Evolutionary conservation across 352 stramenopile genomes (phyloP).

Genomic region (Pythium oligandrum): DNA sequence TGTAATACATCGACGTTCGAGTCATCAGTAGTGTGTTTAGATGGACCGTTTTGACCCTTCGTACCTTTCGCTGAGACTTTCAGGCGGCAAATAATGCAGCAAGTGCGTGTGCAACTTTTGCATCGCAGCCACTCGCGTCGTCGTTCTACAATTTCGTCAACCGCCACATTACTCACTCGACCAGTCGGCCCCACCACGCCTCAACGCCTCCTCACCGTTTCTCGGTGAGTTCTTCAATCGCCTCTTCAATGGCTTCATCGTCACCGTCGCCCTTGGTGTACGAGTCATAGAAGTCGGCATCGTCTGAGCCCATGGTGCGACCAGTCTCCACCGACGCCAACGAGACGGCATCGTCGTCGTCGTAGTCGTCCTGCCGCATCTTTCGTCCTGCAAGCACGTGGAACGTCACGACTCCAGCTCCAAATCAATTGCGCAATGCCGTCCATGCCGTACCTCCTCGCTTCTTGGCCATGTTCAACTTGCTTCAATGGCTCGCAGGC

Average conservation of each 20-base stretch:
- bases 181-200: neutral
- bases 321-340: constrained; percentile 67
- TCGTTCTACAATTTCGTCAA: constrained; percentile 32
- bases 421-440: constrained; percentile 1
- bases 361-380: constrained; percentile 65
- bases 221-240: constrained; percentile 74
- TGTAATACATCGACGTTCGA: neutral
- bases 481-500: neutral
- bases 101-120: constrained; percentile 58
- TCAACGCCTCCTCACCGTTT: constrained; percentile 41
- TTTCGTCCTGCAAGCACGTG: constrained; percentile 25
- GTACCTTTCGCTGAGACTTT: constrained; percentile 70
- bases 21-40: constrained; percentile 1
- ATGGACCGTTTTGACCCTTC: too few species aligned
- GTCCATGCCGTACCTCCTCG: constrained; percentile 32
- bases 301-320: constrained; percentile 53
- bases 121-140: constrained; percentile 64
- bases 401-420: constrained; percentile 1
- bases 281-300: constrained; percentile 65
- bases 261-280: constrained; percentile 56
- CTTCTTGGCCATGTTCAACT: constrained; percentile 56
- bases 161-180: too few species aligned
- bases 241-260: constrained; percentile 64
- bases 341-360: constrained; percentile 63
- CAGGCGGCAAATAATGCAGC: constrained; percentile 60